phyloP scores from a whole-genome alignment of 306 rosid genomes.

The Quercus ilex region DNA sequence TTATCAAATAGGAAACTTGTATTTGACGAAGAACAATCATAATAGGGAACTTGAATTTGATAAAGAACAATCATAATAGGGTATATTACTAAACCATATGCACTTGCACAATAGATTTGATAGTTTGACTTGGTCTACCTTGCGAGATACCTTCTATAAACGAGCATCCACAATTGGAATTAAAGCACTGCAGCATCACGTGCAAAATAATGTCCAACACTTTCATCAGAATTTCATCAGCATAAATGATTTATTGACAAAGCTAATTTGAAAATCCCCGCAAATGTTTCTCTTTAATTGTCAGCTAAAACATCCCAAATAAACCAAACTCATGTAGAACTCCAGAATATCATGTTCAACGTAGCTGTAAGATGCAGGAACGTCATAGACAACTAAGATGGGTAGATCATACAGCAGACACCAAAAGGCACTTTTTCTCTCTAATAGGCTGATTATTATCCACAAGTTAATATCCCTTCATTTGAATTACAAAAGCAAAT shows the following conservation, averaged over 20 bases:
- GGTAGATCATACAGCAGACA: not conserved
- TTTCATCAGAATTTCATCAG: not conserved
- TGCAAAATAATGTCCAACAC: not conserved
- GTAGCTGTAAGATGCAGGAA: not conserved
- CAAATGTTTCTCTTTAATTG: not conserved
- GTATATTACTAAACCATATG: too few species aligned
- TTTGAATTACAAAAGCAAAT: not conserved
- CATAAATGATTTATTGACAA: not conserved
- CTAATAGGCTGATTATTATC: not conserved
- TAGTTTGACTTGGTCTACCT: too few species aligned
- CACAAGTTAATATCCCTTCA: not conserved
- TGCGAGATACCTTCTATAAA: too few species aligned
- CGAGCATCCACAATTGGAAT: too few species aligned
- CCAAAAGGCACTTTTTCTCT: not conserved
- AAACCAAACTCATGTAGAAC: not conserved
- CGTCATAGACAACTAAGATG: too few species aligned
- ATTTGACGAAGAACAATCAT: too few species aligned
- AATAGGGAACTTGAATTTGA: too few species aligned
- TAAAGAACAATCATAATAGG: too few species aligned
- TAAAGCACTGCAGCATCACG: too few species aligned
- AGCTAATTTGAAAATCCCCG: not conserved
- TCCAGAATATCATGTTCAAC: not conserved
- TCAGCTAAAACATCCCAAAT: too few species aligned
- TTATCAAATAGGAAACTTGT: too few species aligned
- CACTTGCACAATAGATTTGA: too few species aligned